These are phyloP conservation scores for Cylindrodendrum hubeiense DNA, from an alignment of 2,329 filamentous ascomycete genomes.

Conservation along the genomic window DNA sequence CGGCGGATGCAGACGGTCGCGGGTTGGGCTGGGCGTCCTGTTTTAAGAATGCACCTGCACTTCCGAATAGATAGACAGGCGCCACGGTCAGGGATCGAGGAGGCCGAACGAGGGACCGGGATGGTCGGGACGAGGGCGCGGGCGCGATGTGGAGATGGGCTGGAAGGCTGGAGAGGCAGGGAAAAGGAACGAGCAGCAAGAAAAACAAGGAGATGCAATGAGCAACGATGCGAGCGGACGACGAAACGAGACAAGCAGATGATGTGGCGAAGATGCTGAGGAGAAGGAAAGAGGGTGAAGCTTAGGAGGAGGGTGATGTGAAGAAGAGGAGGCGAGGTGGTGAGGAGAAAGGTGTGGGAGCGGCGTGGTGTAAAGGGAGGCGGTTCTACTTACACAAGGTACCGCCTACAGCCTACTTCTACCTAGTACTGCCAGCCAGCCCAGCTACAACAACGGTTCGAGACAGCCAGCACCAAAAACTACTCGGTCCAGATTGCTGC, in stretches of 20 bases:
- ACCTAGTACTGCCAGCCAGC: too few species aligned
- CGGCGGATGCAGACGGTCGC: conserved; percentile 8
- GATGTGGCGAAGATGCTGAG: conserved; percentile 19
- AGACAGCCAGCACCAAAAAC: background rate
- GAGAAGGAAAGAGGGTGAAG: conserved; percentile 3
- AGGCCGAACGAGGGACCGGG: conserved; percentile 7
- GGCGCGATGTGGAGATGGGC: conserved; percentile 5
- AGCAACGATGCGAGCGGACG: background rate
- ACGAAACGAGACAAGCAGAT: conserved; percentile 11
- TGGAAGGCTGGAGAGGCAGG: conserved; percentile 8
- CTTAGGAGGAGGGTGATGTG: conserved; percentile 21
- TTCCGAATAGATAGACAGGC: conserved; percentile 8
- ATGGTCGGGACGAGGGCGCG: conserved; percentile 18
- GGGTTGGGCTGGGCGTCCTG: conserved; percentile 8
- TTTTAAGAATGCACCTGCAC: conserved; percentile 20
- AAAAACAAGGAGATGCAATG: conserved; percentile 16
- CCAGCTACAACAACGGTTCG: background rate
- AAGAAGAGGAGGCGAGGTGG: conserved; percentile 29
- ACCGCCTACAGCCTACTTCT: background rate
- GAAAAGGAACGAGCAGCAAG: conserved; percentile 17
- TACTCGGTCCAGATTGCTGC: background rate
- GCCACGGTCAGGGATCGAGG: conserved; percentile 17
- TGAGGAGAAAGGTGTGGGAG: conserved; percentile 21
- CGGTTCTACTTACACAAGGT: conserved; percentile 13
- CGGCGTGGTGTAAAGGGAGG: conserved; percentile 28